phyloP scores from a whole-genome alignment of 2,329 filamentous ascomycete genomes.

The Arthrinium phaeospermum region DNA sequence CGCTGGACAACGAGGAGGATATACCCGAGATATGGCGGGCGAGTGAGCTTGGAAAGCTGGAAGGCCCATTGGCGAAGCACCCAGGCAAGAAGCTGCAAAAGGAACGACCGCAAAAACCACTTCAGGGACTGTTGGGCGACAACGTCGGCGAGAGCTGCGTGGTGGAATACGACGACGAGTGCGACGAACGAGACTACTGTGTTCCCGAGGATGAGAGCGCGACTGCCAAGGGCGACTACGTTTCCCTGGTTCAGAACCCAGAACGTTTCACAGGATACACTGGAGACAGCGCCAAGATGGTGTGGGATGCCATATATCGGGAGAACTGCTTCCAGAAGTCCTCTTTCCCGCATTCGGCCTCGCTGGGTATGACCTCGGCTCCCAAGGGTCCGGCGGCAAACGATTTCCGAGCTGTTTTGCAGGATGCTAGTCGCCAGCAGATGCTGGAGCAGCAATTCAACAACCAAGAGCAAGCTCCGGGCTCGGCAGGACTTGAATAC shows the following conservation, averaged over 20 bases:
- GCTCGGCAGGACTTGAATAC: constrained; percentile 71
- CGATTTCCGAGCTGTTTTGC: constrained; percentile 66
- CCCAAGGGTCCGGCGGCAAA: constrained; percentile 59
- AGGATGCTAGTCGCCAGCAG: constrained; percentile 64
- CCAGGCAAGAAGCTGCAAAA: constrained; percentile 77
- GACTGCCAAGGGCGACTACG: constrained; percentile 89
- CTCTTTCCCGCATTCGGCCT: constrained; percentile 65
- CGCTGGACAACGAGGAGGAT: constrained; percentile 92
- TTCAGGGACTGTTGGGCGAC: constrained; percentile 84
- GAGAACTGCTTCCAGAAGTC: constrained; percentile 91
- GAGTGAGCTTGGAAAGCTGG: constrained; percentile 87
- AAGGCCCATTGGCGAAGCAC: constrained; percentile 89
- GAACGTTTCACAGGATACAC: constrained; percentile 95
- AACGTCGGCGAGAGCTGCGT: constrained; percentile 94
- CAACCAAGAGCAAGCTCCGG: constrained; percentile 56
- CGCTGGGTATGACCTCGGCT: constrained; percentile 53
- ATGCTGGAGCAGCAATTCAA: constrained; percentile 60
- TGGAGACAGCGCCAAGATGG: constrained; percentile 82
- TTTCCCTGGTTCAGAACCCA: constrained; percentile 90
- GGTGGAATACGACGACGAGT: constrained; percentile 96
- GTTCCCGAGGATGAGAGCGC: constrained; percentile 92
- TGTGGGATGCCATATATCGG: constrained; percentile 96
- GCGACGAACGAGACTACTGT: constrained; percentile 96
- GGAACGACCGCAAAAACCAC: constrained; percentile 72
- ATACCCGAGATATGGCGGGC: constrained; percentile 91